Conservation (phyloP, 306 rosid genomes). For the Datisca glomerata region DNA sequence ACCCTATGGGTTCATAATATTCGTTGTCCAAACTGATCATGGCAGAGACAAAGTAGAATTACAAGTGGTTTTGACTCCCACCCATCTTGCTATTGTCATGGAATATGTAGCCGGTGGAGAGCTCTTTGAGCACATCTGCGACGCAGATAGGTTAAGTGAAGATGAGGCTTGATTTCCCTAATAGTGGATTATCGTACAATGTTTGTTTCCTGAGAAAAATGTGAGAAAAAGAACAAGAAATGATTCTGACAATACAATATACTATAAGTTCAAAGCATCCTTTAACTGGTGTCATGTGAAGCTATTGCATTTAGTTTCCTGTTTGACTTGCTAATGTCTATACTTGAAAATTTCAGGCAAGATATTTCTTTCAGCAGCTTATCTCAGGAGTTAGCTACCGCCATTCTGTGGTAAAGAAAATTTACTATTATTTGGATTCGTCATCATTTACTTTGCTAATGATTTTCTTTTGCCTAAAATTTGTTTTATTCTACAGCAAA, state of each 20-base stretch:
- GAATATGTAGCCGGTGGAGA: slow-evolving; percentile 92
- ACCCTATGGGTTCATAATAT: too few relatives aligned
- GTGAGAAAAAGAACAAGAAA: not conserved
- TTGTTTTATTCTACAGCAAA: slow-evolving; percentile 43
- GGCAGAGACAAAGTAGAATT: too few relatives aligned
- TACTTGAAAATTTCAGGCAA: slow-evolving; percentile 40
- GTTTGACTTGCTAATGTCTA: not conserved
- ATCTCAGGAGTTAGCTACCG: too few relatives aligned
- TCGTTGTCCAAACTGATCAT: too few relatives aligned
- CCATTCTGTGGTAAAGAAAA: slow-evolving; percentile 51
- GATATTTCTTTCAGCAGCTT: too few relatives aligned
- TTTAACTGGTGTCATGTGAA: not conserved
- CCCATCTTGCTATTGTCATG: too few relatives aligned
- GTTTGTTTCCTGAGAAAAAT: not conserved
- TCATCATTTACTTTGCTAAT: too few relatives aligned
- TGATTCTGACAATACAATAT: not conserved
- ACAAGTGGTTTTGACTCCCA: too few relatives aligned
- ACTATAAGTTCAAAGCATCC: not conserved
- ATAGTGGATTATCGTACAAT: not conserved
- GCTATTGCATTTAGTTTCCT: not conserved
- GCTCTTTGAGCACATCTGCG: slow-evolving; percentile 67
- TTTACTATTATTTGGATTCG: too few relatives aligned
- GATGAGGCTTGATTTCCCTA: slow-evolving; percentile 42
- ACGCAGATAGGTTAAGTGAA: slow-evolving; percentile 82
- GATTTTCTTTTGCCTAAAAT: too few relatives aligned